A percentile compares a stretch with the other conserved stretches of the same genome.
Conservation (phyloP, 768 basidiomycete species). For the Mycena rebaudengoi region DNA sequence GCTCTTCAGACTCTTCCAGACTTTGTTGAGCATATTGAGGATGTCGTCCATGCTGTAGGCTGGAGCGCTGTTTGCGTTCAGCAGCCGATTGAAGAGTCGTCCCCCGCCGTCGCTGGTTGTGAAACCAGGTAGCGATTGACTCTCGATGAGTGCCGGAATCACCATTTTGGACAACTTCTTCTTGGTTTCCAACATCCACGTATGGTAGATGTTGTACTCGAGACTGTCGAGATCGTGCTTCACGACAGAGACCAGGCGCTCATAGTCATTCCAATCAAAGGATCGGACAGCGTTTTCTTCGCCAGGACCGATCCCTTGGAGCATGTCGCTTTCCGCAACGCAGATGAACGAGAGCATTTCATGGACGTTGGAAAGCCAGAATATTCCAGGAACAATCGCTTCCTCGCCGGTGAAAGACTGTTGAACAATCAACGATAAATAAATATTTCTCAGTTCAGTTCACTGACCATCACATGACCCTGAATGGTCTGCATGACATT, state of each 20-base stretch:
- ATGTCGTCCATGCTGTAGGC: slow-evolving; percentile 99
- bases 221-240: slow-evolving; percentile 98
- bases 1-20: slow-evolving; percentile 97
- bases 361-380: slow-evolving; percentile 99
- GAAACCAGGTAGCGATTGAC: slow-evolving; percentile 97
- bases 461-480: slow-evolving; percentile 93
- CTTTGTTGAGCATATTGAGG: slow-evolving; percentile 94
- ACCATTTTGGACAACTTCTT: slow-evolving; percentile 97
- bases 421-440: slow-evolving; percentile 8
- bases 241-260: slow-evolving; percentile 95
- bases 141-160: slow-evolving; percentile 97
- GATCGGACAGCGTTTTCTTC: slow-evolving; percentile 91
- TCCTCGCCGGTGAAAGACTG: slow-evolving; percentile 94
- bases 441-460: too few relatives aligned
- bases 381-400: slow-evolving; percentile 94
- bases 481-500: slow-evolving; percentile 99
- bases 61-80: slow-evolving; percentile 86
- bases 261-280: slow-evolving; percentile 98
- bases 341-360: slow-evolving; percentile 99
- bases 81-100: slow-evolving; percentile 90
- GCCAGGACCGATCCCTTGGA: slow-evolving; percentile 96
- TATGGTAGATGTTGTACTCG: slow-evolving; percentile 99
- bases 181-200: slow-evolving; percentile 99
- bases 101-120: slow-evolving; percentile 95
- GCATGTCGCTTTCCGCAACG: slow-evolving; percentile 98